phyloP scores from a whole-genome alignment of 257 asterid species.

The Salvia splendens region DNA sequence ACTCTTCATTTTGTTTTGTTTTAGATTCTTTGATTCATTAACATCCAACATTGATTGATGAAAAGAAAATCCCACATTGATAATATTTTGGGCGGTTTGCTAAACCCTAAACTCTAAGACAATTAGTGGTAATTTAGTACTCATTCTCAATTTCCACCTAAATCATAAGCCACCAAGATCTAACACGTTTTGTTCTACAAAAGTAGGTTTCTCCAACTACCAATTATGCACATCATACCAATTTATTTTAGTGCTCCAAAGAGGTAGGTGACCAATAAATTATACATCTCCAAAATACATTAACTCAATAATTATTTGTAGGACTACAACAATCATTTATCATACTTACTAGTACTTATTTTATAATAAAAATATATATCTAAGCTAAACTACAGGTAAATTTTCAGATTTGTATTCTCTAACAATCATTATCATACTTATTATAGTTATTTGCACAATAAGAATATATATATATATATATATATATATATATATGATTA shows the following conservation, averaged over 20 bases:
- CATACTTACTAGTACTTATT: too few relatives aligned
- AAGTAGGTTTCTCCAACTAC: constrained; percentile 29
- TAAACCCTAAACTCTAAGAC: not conserved
- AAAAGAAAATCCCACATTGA: too few relatives aligned
- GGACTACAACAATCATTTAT: not conserved
- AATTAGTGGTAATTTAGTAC: not conserved
- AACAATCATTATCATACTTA: too few relatives aligned
- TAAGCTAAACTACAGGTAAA: too few relatives aligned
- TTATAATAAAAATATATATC: not conserved
- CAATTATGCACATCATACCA: not conserved
- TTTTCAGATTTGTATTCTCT: too few relatives aligned
- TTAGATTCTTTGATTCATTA: too few relatives aligned
- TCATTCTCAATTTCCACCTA: constrained; percentile 10
- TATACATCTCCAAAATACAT: not conserved
- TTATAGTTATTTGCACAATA: too few relatives aligned
- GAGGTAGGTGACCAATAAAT: constrained; percentile 8
- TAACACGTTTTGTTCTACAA: constrained; percentile 15
- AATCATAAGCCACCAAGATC: not conserved
- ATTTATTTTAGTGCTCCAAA: not conserved
- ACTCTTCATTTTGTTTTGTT: too few relatives aligned
- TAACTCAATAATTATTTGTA: not conserved
- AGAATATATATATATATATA: too few relatives aligned
- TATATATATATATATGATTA: too few relatives aligned
- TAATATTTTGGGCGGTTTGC: too few relatives aligned
- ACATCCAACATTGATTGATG: too few relatives aligned